Evolutionary conservation across 768 basidiomycete genomes (phyloP), one percentile per base, ranked within the genome.

Genomic region (Hypholoma sublateritium): DNA sequence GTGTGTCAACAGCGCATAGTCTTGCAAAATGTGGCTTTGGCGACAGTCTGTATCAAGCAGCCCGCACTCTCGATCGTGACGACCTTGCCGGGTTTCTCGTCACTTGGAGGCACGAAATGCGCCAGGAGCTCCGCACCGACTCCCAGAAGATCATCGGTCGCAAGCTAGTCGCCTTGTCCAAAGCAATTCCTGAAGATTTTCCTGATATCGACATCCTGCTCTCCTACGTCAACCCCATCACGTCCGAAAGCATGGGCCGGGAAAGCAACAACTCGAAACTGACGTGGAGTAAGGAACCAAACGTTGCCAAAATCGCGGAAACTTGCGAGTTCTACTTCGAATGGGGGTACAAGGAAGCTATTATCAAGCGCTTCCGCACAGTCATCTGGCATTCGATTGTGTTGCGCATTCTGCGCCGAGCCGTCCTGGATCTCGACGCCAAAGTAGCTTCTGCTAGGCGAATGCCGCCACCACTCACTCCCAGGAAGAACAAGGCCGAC

Each of bases 311-410:
- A 53, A 80, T 95, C 14, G 93, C 95, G 0, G 81, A 75, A 9
- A 77, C 87, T 3, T 95, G 93, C 74, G 95, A 97, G 70, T 78
- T 86, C 46, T 89, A 87, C 68, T 96, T 96, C 59, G 94, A 95
- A 67, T 97, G 94, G 94, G 94, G 94, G 0, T 86, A 91, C 49
- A 86, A 80, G 63, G 88, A 92, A 47, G 77, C 85, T 2, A 91
- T 96, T 54, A 80, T 91, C 61, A 91, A 91, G 61, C 86, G 92
- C 11, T 94, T 95, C 66, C 79, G 90, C 65, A 90, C 85, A 0
- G 81, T 93, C 3, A 79, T 95, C 16, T 97, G 93, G 89, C 85
- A 84, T 14, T 84, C 86, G 0, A 82, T 85, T 11, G 79, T 91
- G 7, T 74, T 91, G 50, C 80, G 91, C 36, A 84, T 87, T 22